Evolutionary conservation across 495 filamentous ascomycete species (phyloP).

Genomic region (Penicillium crystallinum): DNA sequence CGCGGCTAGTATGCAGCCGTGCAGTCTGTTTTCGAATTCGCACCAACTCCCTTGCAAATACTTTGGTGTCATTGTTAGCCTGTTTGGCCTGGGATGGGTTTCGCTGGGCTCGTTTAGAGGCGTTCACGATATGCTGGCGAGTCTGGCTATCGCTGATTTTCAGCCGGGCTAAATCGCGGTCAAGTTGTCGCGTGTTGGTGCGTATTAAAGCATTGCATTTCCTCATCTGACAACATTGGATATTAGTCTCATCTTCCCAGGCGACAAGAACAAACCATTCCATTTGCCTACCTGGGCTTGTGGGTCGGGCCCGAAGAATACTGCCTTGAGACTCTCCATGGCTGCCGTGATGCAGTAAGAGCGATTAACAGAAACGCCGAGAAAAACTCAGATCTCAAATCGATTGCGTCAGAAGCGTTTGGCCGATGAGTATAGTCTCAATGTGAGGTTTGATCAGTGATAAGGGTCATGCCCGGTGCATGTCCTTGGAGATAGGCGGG

Average conservation of each 20-base stretch:
- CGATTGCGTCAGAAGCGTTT: background rate
- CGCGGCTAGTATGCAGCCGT: conserved; percentile 77
- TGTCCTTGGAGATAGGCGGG: conserved; percentile 7
- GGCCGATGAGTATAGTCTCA: background rate
- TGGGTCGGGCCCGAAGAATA: conserved; percentile 91
- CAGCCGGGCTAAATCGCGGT: conserved; percentile 80
- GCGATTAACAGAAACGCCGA: background rate
- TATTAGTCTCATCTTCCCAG: background rate
- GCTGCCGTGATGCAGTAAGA: background rate
- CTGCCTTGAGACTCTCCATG: conserved; percentile 83
- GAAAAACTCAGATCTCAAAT: background rate
- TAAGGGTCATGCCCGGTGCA: conserved; percentile 7
- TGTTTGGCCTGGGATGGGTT: conserved; percentile 71
- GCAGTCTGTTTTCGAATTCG: conserved; percentile 68
- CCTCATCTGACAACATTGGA: conserved; percentile 61
- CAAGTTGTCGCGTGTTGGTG: conserved; percentile 85
- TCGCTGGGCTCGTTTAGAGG: conserved; percentile 71
- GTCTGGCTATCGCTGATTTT: conserved; percentile 76
- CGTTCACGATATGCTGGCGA: conserved; percentile 73
- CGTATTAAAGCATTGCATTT: conserved; percentile 95
- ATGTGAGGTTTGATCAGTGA: background rate
- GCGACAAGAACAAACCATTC: background rate
- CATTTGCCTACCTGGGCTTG: conserved; percentile 66
- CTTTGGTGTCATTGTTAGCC: conserved; percentile 71
- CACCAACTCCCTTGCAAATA: conserved; percentile 83